Base-by-base conservation (phyloP, 495 filamentous ascomycete species). In the Rostrohypoxylon terebratum region DNA sequence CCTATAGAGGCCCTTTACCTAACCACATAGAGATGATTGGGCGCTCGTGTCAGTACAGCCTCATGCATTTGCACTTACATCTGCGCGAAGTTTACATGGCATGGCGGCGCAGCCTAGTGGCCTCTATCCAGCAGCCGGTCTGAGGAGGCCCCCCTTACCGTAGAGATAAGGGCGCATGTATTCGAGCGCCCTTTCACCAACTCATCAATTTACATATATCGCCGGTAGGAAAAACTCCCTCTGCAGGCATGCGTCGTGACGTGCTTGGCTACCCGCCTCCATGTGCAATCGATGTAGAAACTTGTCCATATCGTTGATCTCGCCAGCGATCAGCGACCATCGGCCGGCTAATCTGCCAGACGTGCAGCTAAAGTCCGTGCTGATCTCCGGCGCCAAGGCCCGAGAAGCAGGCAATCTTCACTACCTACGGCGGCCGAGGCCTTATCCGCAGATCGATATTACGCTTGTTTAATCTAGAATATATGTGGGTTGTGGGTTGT, bases 341-440 rank as follows among this genome's bases (percentile, higher is more conserved):
- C 45, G 23, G 23, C 44, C 68, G 57, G 58, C 38, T 20, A 51
- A 59, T 67, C 62, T 68, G 71, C 69, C 67, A 70, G 64, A 53
- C 71, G 14, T 67, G 66, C 71, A 67, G 66, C 59, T 67, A 69
- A 74, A 74, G 66, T 74, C 71, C 71, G 71, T 50, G 71, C 59
- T 74, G 66, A 74, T 74, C 71, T 73, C 66, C 66, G 71, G 58
- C 9, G 61, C 59, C 57, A 54, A 66, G 57, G 63, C 57, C 66
- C 71, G 66, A 63, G 58, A 66, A 63, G 58, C 66, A 50, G 38
- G 57, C 62, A 66, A 58, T 68, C 60, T 16, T 73, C 34, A 50
- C 62, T 21, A 36, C 3, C 47, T 33, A 55, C 59, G 50, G 50
- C 50, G 20, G 33, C 66, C 57, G 61, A 66, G 40, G 34, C 51